Conservation (phyloP, 345 rosid species). For the Hirschfeldia incana region DNA sequence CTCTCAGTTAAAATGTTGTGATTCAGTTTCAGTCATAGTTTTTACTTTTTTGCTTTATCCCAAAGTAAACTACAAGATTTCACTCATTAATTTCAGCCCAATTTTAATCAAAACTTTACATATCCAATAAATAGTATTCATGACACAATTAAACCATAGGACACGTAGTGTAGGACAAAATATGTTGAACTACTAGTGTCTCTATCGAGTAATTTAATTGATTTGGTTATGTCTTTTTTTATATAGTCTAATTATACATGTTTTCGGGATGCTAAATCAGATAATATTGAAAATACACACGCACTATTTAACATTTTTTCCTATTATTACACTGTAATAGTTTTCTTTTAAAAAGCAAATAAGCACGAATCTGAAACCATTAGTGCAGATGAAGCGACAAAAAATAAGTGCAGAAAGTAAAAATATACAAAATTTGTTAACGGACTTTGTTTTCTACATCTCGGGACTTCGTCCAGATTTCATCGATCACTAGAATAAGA, state of each 20-base stretch:
- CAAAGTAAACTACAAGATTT: neutral
- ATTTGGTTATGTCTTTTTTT: neutral
- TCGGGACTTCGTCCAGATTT: too few species aligned
- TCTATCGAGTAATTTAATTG: neutral
- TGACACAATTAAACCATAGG: neutral
- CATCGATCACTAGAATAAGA: too few species aligned
- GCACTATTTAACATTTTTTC: neutral
- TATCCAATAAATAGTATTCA: neutral
- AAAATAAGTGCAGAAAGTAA: too few species aligned
- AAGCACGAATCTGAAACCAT: neutral
- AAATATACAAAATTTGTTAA: too few species aligned
- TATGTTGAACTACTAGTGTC: neutral
- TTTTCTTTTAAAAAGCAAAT: neutral
- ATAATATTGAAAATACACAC: neutral
- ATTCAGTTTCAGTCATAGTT: neutral
- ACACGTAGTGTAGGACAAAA: neutral
- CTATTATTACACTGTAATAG: neutral
- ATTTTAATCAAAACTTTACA: neutral
- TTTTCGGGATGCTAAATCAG: neutral
- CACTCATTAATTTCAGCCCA: neutral
- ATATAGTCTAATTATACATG: neutral
- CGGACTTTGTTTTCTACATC: too few species aligned
- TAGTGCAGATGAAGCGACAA: too few species aligned
- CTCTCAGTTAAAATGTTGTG: neutral
- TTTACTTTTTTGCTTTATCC: neutral